phyloP scores from a whole-genome alignment of 306 rosid species.

The Mucuna pruriens region DNA sequence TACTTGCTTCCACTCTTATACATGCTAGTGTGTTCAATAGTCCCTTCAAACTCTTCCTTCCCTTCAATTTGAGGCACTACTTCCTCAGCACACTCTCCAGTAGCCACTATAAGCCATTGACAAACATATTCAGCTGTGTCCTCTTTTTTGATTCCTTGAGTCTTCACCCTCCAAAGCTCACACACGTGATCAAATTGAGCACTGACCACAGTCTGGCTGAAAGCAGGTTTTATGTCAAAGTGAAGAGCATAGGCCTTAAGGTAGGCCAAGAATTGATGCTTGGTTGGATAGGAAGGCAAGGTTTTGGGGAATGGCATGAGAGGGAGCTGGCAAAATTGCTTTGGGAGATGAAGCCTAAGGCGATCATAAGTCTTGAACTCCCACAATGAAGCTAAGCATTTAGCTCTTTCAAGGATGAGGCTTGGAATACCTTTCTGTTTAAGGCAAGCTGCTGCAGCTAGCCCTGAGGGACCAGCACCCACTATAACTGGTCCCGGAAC shows the following conservation, averaged over 20 bases:
- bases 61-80: slow-evolving; percentile 75
- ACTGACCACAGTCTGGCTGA: slow-evolving; percentile 54
- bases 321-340: slow-evolving; percentile 83
- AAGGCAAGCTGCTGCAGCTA: slow-evolving; percentile 91
- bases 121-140: slow-evolving; percentile 54
- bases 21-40: slow-evolving; percentile 65
- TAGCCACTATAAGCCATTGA: slow-evolving; percentile 80
- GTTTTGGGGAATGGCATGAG: slow-evolving; percentile 75
- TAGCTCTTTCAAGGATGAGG: slow-evolving; percentile 67
- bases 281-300: slow-evolving; percentile 85
- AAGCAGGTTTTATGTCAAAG: slow-evolving; percentile 63
- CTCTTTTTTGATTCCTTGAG: slow-evolving; percentile 38
- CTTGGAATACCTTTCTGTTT: slow-evolving; percentile 71
- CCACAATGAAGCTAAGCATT: slow-evolving; percentile 94
- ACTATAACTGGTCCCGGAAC: slow-evolving; percentile 75
- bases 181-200: slow-evolving; percentile 59
- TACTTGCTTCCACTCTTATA: slow-evolving; percentile 75
- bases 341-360: slow-evolving; percentile 92
- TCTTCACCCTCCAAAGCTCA: slow-evolving; percentile 64
- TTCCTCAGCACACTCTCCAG: slow-evolving; percentile 88
- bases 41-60: slow-evolving; percentile 60
- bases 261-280: slow-evolving; percentile 75
- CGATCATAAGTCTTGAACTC: slow-evolving; percentile 84
- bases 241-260: slow-evolving; percentile 57
- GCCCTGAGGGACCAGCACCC: slow-evolving; percentile 97